Evolutionary conservation across 306 rosid genomes (phyloP).

Genomic region (Casuarina glauca): DNA sequence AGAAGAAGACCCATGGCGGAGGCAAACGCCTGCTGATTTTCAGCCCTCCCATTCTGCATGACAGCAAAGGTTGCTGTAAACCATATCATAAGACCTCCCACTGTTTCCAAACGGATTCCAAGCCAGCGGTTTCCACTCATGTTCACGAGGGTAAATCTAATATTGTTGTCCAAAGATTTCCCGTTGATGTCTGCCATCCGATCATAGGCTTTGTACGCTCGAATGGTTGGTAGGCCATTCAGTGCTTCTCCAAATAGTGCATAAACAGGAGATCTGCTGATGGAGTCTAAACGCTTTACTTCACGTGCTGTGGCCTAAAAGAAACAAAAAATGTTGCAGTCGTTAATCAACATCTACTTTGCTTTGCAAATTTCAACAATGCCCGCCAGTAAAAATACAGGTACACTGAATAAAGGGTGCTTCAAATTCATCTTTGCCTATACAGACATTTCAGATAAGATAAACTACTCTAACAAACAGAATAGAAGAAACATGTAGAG

Average conservation of each 20-base stretch:
- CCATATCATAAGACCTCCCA: conserved; percentile 94
- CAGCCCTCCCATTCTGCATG: conserved; percentile 67
- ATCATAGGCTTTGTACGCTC: conserved; percentile 90
- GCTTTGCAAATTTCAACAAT: not conserved
- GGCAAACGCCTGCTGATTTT: conserved; percentile 59
- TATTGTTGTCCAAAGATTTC: conserved; percentile 75
- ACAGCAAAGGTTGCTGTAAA: conserved; percentile 80
- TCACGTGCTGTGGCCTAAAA: conserved; percentile 87
- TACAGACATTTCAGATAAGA: no score
- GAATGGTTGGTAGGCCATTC: conserved; percentile 81
- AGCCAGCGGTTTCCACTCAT: conserved; percentile 72
- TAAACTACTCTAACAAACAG: not conserved
- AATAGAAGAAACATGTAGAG: not conserved
- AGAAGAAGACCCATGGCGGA: conserved; percentile 90
- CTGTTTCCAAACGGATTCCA: conserved; percentile 58
- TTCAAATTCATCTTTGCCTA: no score
- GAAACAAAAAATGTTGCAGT: conserved; percentile 10
- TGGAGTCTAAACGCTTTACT: conserved; percentile 89
- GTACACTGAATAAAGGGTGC: no score
- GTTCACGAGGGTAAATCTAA: conserved; percentile 65
- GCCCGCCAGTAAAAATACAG: not conserved
- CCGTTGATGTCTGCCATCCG: conserved; percentile 90
- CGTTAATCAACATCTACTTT: conserved; percentile 6
- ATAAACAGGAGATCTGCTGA: conserved; percentile 93
- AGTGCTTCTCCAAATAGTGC: conserved; percentile 97